A percentile compares a stretch with the other conserved stretches of the same genome.
These are phyloP conservation scores for Exsudoporus frostii DNA, from an alignment of 768 basidiomycete genomes.

Conservation along the genomic window DNA sequence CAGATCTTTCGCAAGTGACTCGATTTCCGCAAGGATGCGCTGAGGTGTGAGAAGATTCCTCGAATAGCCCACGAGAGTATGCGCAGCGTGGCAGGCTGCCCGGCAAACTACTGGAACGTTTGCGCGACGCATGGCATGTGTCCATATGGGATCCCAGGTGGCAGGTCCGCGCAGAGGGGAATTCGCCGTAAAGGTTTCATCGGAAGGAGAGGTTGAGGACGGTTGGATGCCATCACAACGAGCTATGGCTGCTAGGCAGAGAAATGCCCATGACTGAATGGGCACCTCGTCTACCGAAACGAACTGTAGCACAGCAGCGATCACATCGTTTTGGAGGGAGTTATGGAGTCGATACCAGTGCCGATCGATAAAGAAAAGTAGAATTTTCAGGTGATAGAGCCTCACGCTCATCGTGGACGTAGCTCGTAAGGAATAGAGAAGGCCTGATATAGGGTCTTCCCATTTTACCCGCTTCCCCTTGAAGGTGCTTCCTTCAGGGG, in stretches of 20 bases:
- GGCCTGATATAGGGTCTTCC: constrained; percentile 56
- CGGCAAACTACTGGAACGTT: constrained; percentile 69
- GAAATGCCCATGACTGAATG: constrained; percentile 82
- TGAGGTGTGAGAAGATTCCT: constrained; percentile 49
- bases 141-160: constrained; percentile 86
- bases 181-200: not conserved
- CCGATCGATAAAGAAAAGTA: constrained; percentile 81
- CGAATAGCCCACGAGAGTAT: constrained; percentile 47
- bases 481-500: constrained; percentile 25
- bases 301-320: constrained; percentile 53
- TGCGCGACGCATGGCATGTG: constrained; percentile 71
- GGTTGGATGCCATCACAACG: constrained; percentile 38
- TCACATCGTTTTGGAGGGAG: constrained; percentile 53
- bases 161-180: constrained; percentile 14
- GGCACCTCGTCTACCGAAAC: constrained; percentile 60
- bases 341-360: constrained; percentile 68
- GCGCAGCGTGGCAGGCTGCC: constrained; percentile 71
- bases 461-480: constrained; percentile 51
- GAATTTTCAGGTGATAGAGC: constrained; percentile 62
- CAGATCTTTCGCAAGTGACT: constrained; percentile 74
- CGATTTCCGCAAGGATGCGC: constrained; percentile 68
- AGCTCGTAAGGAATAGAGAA: constrained; percentile 50
- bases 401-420: constrained; percentile 32
- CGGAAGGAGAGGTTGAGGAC: not conserved
- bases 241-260: constrained; percentile 75